A percentile compares a stretch with the other conserved stretches of the same genome.
Evolutionary conservation across 73 alveolate genomes (phyloP).

Genomic region (Durusdinium trenchii): DNA sequence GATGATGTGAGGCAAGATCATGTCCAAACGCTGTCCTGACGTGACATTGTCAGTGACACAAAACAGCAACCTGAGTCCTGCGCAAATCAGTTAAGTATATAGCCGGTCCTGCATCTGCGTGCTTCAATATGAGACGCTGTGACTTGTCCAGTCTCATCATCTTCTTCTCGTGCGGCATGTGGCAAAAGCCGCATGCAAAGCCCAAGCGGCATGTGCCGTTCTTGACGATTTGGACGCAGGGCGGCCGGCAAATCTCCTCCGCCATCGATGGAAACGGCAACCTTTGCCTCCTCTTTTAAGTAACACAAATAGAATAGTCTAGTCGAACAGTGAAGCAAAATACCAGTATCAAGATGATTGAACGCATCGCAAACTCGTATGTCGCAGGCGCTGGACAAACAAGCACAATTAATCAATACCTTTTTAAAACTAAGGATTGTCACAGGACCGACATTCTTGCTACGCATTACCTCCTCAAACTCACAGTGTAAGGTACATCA

Average conservation of each 20-base stretch:
- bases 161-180: constrained; percentile 37
- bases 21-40: not conserved
- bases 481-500: too few relatives aligned
- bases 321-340: too few relatives aligned
- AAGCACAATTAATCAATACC: too few relatives aligned
- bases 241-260: constrained; percentile 56
- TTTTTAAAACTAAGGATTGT: too few relatives aligned
- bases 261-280: too few relatives aligned
- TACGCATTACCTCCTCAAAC: too few relatives aligned
- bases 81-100: not conserved
- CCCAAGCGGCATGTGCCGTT: constrained; percentile 41
- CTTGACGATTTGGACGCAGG: constrained; percentile 42
- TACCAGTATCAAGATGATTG: too few relatives aligned
- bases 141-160: constrained; percentile 47
- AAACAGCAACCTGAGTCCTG: not conserved
- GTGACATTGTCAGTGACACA: not conserved
- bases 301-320: too few relatives aligned
- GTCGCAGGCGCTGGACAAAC: too few relatives aligned
- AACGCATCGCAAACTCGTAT: too few relatives aligned
- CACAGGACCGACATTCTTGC: too few relatives aligned
- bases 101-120: constrained; percentile 32
- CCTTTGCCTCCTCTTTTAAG: too few relatives aligned
- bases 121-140: constrained; percentile 56
- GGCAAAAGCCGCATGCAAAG: constrained; percentile 40
- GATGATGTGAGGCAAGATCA: not conserved